phyloP scores from a whole-genome alignment of 2,329 filamentous ascomycete genomes.

The Lomentospora prolificans region DNA sequence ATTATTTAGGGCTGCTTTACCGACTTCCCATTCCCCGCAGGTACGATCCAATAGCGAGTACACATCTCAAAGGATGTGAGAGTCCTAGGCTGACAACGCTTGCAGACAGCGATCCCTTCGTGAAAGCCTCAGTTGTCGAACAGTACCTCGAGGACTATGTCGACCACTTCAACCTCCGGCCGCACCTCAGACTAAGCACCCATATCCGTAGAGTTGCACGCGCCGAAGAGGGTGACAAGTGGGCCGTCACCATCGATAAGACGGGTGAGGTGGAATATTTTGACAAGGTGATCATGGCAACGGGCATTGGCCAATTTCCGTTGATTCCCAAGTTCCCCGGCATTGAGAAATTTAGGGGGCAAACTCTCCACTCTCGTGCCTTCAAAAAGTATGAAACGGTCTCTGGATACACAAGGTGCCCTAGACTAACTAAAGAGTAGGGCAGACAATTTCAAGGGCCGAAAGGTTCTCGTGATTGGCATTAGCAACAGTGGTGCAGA shows the following conservation, averaged over 20 bases:
- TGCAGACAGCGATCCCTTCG: conserved; percentile 16
- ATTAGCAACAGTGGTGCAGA: conserved; percentile 27
- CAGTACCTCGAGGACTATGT: conserved; percentile 24
- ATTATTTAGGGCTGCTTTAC: conserved; percentile 22
- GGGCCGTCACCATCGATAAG: conserved; percentile 19
- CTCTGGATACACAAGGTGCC: background rate
- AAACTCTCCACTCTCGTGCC: conserved; percentile 27
- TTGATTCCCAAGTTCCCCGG: conserved; percentile 25
- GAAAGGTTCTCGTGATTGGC: conserved; percentile 33
- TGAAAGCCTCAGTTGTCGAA: conserved; percentile 17
- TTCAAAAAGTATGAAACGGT: conserved; percentile 20
- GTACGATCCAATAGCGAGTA: too few relatives aligned
- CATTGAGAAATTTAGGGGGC: conserved; percentile 25
- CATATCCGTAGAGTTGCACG: conserved; percentile 14
- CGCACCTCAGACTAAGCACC: conserved; percentile 17
- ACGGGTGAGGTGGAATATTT: conserved; percentile 16
- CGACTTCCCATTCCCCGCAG: conserved; percentile 22
- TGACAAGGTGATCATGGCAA: conserved; percentile 28
- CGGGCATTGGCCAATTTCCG: conserved; percentile 23
- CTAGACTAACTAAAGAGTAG: conserved; percentile 12
- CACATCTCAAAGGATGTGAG: too few relatives aligned
- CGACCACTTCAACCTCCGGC: conserved; percentile 20
- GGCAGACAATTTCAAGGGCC: conserved; percentile 24
- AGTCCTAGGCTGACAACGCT: too few relatives aligned
- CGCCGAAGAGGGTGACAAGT: conserved; percentile 14